phyloP scores from a whole-genome alignment of 768 basidiomycete species.

The Lactarius vividus region DNA sequence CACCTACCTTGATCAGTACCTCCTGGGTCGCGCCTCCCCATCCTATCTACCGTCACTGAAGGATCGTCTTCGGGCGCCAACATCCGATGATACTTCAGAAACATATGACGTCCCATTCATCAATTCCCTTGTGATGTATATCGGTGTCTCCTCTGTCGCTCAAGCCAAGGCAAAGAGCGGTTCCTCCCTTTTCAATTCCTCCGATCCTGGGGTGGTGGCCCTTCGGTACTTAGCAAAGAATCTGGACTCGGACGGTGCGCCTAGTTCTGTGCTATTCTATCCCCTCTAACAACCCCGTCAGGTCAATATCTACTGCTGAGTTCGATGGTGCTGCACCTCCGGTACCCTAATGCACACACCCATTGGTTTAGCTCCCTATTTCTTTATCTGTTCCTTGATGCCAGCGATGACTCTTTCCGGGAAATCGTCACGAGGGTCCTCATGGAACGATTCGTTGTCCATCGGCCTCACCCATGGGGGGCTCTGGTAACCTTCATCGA shows the following conservation, averaged over 20 bases:
- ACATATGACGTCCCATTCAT: conserved; percentile 85
- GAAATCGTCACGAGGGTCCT: conserved; percentile 88
- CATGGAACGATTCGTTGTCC: conserved; percentile 89
- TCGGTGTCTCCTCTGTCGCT: conserved; percentile 89
- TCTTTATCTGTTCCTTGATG: conserved; percentile 81
- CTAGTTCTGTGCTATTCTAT: neutral
- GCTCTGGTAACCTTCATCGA: conserved; percentile 92
- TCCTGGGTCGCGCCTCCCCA: conserved; percentile 70
- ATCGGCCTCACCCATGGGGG: conserved; percentile 97
- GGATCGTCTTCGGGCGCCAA: conserved; percentile 63
- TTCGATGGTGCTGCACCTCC: conserved; percentile 90
- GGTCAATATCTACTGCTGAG: conserved; percentile 94
- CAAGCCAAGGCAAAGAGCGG: conserved; percentile 86
- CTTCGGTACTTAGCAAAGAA: conserved; percentile 80
- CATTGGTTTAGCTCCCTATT: conserved; percentile 95
- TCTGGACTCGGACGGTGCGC: conserved; percentile 86
- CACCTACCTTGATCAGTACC: conserved; percentile 76
- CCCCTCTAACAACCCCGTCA: conserved; percentile 34
- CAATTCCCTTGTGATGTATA: conserved; percentile 93
- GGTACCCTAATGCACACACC: conserved; percentile 98
- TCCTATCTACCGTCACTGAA: conserved; percentile 76
- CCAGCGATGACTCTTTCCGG: conserved; percentile 71
- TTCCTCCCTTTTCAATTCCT: conserved; percentile 73
- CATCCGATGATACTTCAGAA: conserved; percentile 48
- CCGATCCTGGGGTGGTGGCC: conserved; percentile 81